A percentile compares a stretch with the other conserved stretches of the same genome.
phyloP scores from a whole-genome alignment of 768 basidiomycete species.

The Mycena amicta region DNA sequence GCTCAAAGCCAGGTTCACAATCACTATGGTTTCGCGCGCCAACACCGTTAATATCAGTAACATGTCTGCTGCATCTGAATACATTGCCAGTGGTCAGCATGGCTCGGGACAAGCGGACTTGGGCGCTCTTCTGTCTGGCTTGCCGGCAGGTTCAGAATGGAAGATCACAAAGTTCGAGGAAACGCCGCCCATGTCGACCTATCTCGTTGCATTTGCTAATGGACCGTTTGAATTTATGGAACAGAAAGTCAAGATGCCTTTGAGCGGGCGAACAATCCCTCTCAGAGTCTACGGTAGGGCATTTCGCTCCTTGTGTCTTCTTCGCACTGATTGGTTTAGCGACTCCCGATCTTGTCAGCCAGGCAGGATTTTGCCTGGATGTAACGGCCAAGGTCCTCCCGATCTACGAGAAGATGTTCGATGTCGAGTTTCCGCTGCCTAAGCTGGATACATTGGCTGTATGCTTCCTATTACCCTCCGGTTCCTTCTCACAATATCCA shows the following conservation, averaged over 20 bases:
- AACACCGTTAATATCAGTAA: constrained; percentile 83
- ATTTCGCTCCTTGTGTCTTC: background rate
- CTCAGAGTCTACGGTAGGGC: constrained; percentile 67
- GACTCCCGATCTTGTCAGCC: constrained; percentile 79
- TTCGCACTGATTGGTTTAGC: constrained; percentile 42
- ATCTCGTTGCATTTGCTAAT: constrained; percentile 87
- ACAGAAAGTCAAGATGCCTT: constrained; percentile 72
- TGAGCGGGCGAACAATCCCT: constrained; percentile 80
- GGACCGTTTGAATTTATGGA: constrained; percentile 77
- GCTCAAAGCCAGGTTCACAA: constrained; percentile 79
- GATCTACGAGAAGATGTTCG: constrained; percentile 87
- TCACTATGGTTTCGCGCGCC: constrained; percentile 76
- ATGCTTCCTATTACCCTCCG: constrained; percentile 25
- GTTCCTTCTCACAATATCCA: constrained; percentile 19
- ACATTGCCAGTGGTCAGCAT: constrained; percentile 26
- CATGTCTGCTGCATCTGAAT: constrained; percentile 73
- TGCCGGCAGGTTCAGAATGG: constrained; percentile 57
- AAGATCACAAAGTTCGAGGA: constrained; percentile 79
- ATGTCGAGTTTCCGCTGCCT: constrained; percentile 88
- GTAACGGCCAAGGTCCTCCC: constrained; percentile 82
- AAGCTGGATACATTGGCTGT: constrained; percentile 93
- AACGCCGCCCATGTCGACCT: constrained; percentile 87
- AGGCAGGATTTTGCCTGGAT: constrained; percentile 85
- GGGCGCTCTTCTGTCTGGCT: too few species aligned
- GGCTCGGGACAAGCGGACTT: background rate